Conservation (phyloP, 2,329 filamentous ascomycete species). For the Dothideomycetes sp. region DNA sequence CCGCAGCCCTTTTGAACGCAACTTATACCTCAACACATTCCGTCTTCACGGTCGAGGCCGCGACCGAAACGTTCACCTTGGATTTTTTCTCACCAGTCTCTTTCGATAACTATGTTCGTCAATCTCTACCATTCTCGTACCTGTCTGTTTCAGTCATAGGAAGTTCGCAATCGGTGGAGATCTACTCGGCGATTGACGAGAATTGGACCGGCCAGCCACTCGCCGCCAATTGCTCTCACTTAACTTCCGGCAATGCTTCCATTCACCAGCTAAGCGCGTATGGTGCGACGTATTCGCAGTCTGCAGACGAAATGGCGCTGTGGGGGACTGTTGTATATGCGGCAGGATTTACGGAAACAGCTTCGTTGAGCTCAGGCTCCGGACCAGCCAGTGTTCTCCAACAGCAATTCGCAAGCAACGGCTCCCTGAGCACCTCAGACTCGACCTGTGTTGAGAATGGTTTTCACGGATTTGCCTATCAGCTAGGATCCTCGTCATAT, state of each 20-base stretch:
- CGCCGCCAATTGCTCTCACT: slow-evolving; percentile 11
- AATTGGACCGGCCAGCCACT: slow-evolving; percentile 29
- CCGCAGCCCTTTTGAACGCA: slow-evolving; percentile 24
- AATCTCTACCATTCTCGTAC: slow-evolving; percentile 34
- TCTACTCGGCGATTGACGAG: slow-evolving; percentile 34
- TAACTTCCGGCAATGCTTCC: slow-evolving; percentile 14
- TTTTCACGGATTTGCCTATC: slow-evolving; percentile 28
- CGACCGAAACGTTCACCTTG: slow-evolving; percentile 23
- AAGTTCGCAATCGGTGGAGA: slow-evolving; percentile 21
- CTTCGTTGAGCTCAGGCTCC: slow-evolving; percentile 1
- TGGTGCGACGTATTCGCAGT: slow-evolving; percentile 23
- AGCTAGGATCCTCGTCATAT: slow-evolving; percentile 26
- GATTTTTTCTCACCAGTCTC: slow-evolving; percentile 36
- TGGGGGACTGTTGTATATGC: slow-evolving; percentile 30
- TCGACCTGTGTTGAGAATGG: slow-evolving; percentile 18
- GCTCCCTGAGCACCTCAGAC: neutral
- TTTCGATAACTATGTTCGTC: slow-evolving; percentile 29
- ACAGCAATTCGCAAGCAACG: neutral
- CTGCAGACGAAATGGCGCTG: slow-evolving; percentile 26
- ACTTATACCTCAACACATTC: slow-evolving; percentile 33
- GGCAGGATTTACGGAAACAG: neutral
- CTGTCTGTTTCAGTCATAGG: slow-evolving; percentile 26
- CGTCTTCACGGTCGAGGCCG: slow-evolving; percentile 28
- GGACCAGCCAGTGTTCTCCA: neutral
- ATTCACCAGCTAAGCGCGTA: slow-evolving; percentile 24